Conservation (phyloP, 306 rosid genomes). For the Carpinus fangiana region DNA sequence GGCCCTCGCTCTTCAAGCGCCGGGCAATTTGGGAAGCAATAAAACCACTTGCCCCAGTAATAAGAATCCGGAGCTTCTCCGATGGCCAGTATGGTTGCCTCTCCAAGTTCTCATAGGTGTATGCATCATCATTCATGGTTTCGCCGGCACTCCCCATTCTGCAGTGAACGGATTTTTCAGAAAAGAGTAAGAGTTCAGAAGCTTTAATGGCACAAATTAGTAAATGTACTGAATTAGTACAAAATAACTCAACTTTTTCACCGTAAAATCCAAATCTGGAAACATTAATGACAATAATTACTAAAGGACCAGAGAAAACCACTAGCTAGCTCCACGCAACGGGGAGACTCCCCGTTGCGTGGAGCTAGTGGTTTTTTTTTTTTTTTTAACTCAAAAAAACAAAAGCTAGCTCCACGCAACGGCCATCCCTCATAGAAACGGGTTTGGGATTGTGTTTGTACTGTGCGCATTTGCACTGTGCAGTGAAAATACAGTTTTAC, state of each 20-base stretch:
- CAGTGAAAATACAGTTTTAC: too few species aligned
- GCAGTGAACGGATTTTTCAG: conserved; percentile 28
- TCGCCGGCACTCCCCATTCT: conserved; percentile 82
- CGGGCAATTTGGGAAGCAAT: conserved; percentile 98
- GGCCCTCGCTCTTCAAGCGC: conserved; percentile 91
- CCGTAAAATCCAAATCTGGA: background rate
- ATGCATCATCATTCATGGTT: conserved; percentile 62
- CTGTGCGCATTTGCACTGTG: too few species aligned
- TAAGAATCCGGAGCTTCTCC: conserved; percentile 78
- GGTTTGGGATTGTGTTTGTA: too few species aligned
- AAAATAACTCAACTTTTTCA: background rate
- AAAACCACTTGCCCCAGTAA: conserved; percentile 97
- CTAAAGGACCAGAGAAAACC: background rate
- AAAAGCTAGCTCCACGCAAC: too few species aligned
- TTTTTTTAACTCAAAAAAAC: too few species aligned
- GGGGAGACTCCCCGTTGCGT: too few species aligned
- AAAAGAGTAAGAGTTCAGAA: too few species aligned
- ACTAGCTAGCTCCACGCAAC: background rate
- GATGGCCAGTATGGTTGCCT: conserved; percentile 94
- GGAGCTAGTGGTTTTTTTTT: too few species aligned
- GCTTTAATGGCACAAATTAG: conserved; percentile 10
- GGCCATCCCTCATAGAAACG: too few species aligned
- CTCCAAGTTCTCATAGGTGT: conserved; percentile 78
- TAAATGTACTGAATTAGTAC: background rate
- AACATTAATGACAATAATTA: background rate